Percentiles rank a stretch among this genome's conserved stretches.
Evolutionary conservation across 768 basidiomycete genomes (phyloP).

Genomic region (Lentinula edodes): DNA sequence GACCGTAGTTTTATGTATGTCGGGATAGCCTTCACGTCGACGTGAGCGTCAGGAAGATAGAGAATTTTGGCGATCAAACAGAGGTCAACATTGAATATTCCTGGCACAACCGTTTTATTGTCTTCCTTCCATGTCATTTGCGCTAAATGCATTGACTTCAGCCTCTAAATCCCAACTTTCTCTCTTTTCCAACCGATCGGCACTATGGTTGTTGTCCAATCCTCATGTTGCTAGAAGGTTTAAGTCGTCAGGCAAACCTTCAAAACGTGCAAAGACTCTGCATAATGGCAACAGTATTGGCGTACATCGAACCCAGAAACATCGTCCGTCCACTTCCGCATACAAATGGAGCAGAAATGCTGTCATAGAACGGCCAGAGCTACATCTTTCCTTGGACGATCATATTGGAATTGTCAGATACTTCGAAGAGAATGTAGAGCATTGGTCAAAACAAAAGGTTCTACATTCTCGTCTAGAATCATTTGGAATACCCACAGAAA

Average conservation of each 20-base stretch:
- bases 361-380: neutral
- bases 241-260: neutral
- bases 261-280: neutral
- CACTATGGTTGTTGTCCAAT: neutral
- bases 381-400: conserved; percentile 4
- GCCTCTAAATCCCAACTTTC: neutral
- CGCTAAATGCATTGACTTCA: neutral
- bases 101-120: neutral
- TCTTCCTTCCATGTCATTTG: neutral
- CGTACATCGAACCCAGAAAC: neutral
- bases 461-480: conserved; percentile 34
- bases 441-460: conserved; percentile 30
- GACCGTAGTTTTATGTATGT: neutral
- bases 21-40: neutral
- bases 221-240: neutral
- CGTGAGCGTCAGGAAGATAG: neutral
- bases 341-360: neutral
- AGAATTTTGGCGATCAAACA: neutral
- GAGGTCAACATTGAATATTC: neutral
- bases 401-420: conserved; percentile 21
- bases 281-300: neutral
- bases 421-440: conserved; percentile 28
- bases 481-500: conserved; percentile 41
- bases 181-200: neutral
- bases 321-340: neutral